A percentile compares a stretch with the other conserved stretches of the same genome.
phyloP scores from a whole-genome alignment of 1,139 yeast genomes.

The Taphrina populina region DNA sequence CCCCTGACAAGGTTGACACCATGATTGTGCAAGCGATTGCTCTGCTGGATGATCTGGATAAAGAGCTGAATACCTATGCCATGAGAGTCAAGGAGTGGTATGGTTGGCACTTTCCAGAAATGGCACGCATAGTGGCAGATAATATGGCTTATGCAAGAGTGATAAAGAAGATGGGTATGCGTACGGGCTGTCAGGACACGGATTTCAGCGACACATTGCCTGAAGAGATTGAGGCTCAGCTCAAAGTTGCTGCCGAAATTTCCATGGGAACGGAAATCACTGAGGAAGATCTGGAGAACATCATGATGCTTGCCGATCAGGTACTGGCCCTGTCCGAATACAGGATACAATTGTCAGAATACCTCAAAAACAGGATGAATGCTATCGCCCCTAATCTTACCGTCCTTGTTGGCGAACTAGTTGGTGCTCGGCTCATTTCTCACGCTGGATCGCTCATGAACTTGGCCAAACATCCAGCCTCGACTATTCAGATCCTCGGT shows the following conservation, averaged over 20 bases:
- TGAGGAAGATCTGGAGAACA: slow-evolving; percentile 87
- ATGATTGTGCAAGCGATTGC: slow-evolving; percentile 99
- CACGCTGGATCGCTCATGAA: slow-evolving; percentile 97
- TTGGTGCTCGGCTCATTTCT: slow-evolving; percentile 96
- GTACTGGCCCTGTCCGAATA: slow-evolving; percentile 90
- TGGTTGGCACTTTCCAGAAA: slow-evolving; percentile 99
- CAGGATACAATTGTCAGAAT: slow-evolving; percentile 82
- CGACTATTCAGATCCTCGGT: slow-evolving; percentile 96
- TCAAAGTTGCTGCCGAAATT: slow-evolving; percentile 67
- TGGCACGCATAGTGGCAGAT: slow-evolving; percentile 92
- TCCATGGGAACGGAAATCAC: slow-evolving; percentile 99
- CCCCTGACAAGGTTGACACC: slow-evolving; percentile 97
- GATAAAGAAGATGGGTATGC: slow-evolving; percentile 88
- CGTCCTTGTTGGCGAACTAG: slow-evolving; percentile 95
- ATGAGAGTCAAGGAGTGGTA: slow-evolving; percentile 99
- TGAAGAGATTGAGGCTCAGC: slow-evolving; percentile 77
- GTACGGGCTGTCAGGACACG: slow-evolving; percentile 85
- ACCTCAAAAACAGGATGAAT: slow-evolving; percentile 92
- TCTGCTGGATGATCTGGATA: slow-evolving; percentile 90
- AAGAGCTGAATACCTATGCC: slow-evolving; percentile 94
- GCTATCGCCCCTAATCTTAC: slow-evolving; percentile 97
- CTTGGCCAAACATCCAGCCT: slow-evolving; percentile 96
- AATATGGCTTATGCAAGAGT: slow-evolving; percentile 88
- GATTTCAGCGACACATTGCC: slow-evolving; percentile 91
- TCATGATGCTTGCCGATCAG: slow-evolving; percentile 87